A percentile compares a stretch with the other conserved stretches of the same genome.
Conservation (phyloP, 2,329 filamentous ascomycete species). For the Aspergillus tubingensis region DNA sequence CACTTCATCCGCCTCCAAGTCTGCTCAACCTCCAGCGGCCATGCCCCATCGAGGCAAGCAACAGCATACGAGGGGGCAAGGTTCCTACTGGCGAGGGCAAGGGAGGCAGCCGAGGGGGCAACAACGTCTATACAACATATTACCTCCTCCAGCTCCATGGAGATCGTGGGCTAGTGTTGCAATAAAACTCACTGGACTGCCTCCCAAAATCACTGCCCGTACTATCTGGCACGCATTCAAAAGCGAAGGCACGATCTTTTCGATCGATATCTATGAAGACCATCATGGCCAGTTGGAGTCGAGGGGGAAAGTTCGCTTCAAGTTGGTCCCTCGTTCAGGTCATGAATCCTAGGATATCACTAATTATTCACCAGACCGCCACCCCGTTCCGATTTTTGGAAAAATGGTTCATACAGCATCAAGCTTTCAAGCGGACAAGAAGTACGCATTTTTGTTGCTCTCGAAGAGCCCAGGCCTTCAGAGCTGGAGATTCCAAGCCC, state of each 20-base stretch:
- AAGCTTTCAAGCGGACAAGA: conserved; percentile 29
- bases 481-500: conserved; percentile 36
- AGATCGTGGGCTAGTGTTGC: conserved; percentile 41
- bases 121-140: not conserved
- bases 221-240: conserved; percentile 56
- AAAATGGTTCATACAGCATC: conserved; percentile 26
- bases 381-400: conserved; percentile 57
- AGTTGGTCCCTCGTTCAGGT: conserved; percentile 29
- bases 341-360: not conserved
- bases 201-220: conserved; percentile 36
- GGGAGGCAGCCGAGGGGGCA: not conserved
- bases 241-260: conserved; percentile 55
- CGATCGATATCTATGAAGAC: conserved; percentile 59
- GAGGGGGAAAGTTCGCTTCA: conserved; percentile 57
- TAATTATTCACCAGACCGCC: conserved; percentile 47
- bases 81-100: no score
- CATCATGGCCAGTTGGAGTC: conserved; percentile 42
- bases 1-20: not conserved
- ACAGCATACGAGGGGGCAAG: not conserved
- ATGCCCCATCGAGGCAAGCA: not conserved
- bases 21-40: not conserved
- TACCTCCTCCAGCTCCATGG: conserved; percentile 33
- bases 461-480: conserved; percentile 25
- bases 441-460: conserved; percentile 23
- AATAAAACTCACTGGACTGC: conserved; percentile 39